Evolutionary conservation across 352 stramenopile species (phyloP).

Genomic region (Thalassiosira sp.): DNA sequence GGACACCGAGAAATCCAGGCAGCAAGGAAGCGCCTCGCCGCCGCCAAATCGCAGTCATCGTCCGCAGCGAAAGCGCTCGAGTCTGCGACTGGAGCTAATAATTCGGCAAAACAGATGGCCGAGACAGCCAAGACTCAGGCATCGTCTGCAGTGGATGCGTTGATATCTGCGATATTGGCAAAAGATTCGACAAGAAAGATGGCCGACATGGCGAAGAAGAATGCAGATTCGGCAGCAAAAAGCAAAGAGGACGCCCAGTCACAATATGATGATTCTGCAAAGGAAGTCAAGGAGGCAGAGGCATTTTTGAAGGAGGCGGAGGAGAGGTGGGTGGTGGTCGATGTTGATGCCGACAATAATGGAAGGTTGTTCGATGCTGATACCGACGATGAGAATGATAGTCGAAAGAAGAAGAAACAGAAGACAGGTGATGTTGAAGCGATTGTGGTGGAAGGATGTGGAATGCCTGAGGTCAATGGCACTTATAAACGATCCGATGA

Average conservation of each 20-base stretch:
- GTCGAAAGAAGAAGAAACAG: background rate
- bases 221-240: background rate
- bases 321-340: background rate
- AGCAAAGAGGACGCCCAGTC: background rate
- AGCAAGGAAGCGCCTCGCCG: constrained; percentile 1
- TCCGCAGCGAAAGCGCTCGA: background rate
- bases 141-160: background rate
- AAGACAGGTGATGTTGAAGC: background rate
- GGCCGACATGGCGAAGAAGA: background rate
- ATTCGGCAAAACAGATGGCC: background rate
- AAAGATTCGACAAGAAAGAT: background rate
- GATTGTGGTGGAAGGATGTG: background rate
- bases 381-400: background rate
- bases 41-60: constrained; percentile 1
- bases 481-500: background rate
- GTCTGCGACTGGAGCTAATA: background rate
- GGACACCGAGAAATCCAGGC: background rate
- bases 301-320: background rate
- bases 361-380: background rate
- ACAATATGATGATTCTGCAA: background rate
- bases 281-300: background rate
- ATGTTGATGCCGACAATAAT: too few species aligned
- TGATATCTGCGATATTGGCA: background rate
- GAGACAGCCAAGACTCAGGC: background rate
- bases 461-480: background rate